A percentile compares a stretch with the other conserved stretches of the same genome.
Evolutionary conservation across 208 protist species (phyloP).

Genomic region (Angomonas ambiguus): DNA sequence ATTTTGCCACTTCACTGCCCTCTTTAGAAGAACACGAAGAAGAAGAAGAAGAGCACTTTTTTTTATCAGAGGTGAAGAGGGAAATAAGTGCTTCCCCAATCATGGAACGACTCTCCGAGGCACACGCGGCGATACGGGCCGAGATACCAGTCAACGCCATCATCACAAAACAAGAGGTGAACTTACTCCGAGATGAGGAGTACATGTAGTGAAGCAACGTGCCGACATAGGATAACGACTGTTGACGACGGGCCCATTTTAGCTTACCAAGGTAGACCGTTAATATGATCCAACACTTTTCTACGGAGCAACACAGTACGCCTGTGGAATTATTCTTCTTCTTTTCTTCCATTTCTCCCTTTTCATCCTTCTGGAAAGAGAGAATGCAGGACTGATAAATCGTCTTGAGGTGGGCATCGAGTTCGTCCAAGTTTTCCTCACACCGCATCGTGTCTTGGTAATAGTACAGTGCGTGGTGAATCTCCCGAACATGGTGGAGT

Average conservation of each 20-base stretch:
- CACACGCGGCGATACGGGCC: conserved; percentile 30
- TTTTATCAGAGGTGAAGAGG: background rate
- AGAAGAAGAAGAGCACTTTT: no score
- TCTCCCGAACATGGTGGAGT: conserved; percentile 34
- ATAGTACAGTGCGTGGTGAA: conserved; percentile 42
- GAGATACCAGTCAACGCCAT: conserved; percentile 35
- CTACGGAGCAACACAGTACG: conserved; percentile 16
- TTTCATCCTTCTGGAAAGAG: background rate
- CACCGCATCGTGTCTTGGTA: conserved; percentile 43
- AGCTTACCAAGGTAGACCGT: conserved; percentile 24
- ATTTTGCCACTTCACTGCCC: background rate
- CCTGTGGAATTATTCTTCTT: conserved; percentile 17
- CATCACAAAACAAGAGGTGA: conserved; percentile 35
- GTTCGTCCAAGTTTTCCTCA: conserved; percentile 33
- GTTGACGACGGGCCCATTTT: conserved; percentile 19
- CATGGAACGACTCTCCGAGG: conserved; percentile 26
- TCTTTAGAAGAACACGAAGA: no score
- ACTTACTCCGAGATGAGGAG: conserved; percentile 28
- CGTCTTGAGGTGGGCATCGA: conserved; percentile 24
- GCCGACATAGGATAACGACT: conserved; percentile 33
- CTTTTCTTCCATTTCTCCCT: no score
- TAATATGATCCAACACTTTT: conserved; percentile 40
- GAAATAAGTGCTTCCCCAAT: conserved; percentile 22
- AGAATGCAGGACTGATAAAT: conserved; percentile 35
- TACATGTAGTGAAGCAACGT: conserved; percentile 58